Percentiles rank a stretch among this genome's conserved stretches.
Evolutionary conservation across 2,329 filamentous ascomycete genomes (phyloP).

Genomic region (Pestalotiopsis sp.): DNA sequence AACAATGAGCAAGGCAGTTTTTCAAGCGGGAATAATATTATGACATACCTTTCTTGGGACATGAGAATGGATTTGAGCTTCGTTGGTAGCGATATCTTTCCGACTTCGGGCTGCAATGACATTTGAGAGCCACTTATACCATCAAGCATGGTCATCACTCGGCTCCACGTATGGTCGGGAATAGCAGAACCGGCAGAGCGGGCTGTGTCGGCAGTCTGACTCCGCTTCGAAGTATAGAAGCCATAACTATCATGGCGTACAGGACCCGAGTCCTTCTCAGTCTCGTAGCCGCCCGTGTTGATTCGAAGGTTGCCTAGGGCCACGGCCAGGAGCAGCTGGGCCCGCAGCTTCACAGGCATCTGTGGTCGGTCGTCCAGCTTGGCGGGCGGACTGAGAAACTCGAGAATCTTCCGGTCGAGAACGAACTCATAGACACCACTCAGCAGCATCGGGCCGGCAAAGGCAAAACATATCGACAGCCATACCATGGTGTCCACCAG

Average conservation of each 20-base stretch:
- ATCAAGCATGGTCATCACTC: constrained; percentile 31
- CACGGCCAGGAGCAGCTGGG: constrained; percentile 30
- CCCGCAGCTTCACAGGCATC: constrained; percentile 22
- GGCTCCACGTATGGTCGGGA: constrained; percentile 27
- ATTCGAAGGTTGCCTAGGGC: constrained; percentile 34
- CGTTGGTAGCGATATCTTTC: constrained; percentile 26
- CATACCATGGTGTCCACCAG: constrained; percentile 8
- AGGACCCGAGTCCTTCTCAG: neutral
- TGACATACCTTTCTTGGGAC: constrained; percentile 30
- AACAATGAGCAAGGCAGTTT: neutral
- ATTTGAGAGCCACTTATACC: constrained; percentile 23
- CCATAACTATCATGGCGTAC: constrained; percentile 1
- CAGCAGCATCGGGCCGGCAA: constrained; percentile 10
- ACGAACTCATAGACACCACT: constrained; percentile 32
- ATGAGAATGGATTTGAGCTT: constrained; percentile 31
- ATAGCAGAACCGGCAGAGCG: neutral
- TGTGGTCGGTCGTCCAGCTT: constrained; percentile 11
- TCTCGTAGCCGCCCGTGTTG: constrained; percentile 22
- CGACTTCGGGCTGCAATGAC: constrained; percentile 2
- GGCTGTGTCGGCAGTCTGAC: constrained; percentile 15
- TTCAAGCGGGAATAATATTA: neutral
- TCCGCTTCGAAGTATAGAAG: constrained; percentile 2
- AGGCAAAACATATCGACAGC: constrained; percentile 12
- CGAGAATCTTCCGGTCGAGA: constrained; percentile 31
- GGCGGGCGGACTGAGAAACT: constrained; percentile 27